A percentile compares a stretch with the other conserved stretches of the same genome.
phyloP scores from a whole-genome alignment of 345 rosid species.

The Sisymbrium altissimum region DNA sequence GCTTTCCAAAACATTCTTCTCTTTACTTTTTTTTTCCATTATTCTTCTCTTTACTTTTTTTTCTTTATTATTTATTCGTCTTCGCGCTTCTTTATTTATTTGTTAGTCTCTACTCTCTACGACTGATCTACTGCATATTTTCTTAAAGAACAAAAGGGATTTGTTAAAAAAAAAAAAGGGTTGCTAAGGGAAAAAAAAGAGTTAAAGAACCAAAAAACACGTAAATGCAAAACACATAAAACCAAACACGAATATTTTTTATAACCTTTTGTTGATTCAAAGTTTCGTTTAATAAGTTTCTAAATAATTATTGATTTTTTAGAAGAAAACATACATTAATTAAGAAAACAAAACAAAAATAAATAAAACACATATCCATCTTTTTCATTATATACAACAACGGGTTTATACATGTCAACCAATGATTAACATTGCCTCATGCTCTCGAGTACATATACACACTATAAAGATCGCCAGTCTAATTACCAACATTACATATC shows the following conservation, averaged over 20 bases:
- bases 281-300: background rate
- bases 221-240: background rate
- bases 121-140: background rate
- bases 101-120: background rate
- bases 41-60: slow-evolving; percentile 13
- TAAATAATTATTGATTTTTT: background rate
- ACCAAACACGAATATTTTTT: background rate
- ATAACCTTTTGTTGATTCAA: background rate
- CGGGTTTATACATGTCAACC: background rate
- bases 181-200: slow-evolving; percentile 11
- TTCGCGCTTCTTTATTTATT: slow-evolving; percentile 11
- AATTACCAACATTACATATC: slow-evolving; percentile 3
- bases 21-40: slow-evolving; percentile 24
- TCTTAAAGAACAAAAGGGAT: slow-evolving; percentile 18
- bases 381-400: slow-evolving; percentile 21
- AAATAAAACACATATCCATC: background rate
- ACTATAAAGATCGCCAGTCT: background rate
- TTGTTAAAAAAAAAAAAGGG: slow-evolving; percentile 20
- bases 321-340: background rate
- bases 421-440: background rate
- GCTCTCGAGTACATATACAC: background rate
- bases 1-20: background rate
- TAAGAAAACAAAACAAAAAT: background rate
- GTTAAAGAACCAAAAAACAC: background rate
- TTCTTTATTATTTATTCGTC: slow-evolving; percentile 19